phyloP scores from a whole-genome alignment of 2,329 filamentous ascomycete genomes.

The Claviceps arundinis region DNA sequence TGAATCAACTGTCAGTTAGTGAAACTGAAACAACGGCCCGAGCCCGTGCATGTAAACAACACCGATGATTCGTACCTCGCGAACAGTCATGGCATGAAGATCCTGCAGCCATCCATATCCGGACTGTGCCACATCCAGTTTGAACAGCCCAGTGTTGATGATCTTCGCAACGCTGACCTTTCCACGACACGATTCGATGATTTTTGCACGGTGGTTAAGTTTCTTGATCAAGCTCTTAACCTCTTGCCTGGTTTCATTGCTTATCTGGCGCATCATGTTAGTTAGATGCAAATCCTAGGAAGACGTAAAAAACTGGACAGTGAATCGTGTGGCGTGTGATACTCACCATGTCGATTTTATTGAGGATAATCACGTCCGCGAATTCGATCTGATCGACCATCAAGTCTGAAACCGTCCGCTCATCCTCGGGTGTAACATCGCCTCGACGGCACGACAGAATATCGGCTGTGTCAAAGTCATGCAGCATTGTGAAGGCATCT shows the following conservation, averaged over 20 bases:
- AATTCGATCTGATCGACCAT: slow-evolving; percentile 72
- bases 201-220: slow-evolving; percentile 53
- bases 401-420: slow-evolving; percentile 59
- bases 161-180: slow-evolving; percentile 49
- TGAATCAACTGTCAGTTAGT: neutral
- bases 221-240: slow-evolving; percentile 40
- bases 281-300: neutral
- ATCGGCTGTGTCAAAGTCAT: slow-evolving; percentile 59
- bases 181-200: slow-evolving; percentile 46
- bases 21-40: neutral
- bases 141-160: slow-evolving; percentile 52
- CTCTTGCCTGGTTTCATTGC: slow-evolving; percentile 27
- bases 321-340: too few species aligned
- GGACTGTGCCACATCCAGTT: slow-evolving; percentile 48
- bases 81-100: slow-evolving; percentile 52
- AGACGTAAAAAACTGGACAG: neutral
- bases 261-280: slow-evolving; percentile 15
- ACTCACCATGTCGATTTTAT: slow-evolving; percentile 52
- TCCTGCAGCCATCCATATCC: slow-evolving; percentile 60
- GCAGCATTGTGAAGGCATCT: slow-evolving; percentile 58
- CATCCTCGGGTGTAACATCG: slow-evolving; percentile 52
- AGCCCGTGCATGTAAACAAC: neutral
- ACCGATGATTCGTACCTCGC: slow-evolving; percentile 29
- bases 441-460: slow-evolving; percentile 50
- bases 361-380: slow-evolving; percentile 58